phyloP scores from a whole-genome alignment of 2,329 filamentous ascomycete genomes.

The Sarocladium oryzae region DNA sequence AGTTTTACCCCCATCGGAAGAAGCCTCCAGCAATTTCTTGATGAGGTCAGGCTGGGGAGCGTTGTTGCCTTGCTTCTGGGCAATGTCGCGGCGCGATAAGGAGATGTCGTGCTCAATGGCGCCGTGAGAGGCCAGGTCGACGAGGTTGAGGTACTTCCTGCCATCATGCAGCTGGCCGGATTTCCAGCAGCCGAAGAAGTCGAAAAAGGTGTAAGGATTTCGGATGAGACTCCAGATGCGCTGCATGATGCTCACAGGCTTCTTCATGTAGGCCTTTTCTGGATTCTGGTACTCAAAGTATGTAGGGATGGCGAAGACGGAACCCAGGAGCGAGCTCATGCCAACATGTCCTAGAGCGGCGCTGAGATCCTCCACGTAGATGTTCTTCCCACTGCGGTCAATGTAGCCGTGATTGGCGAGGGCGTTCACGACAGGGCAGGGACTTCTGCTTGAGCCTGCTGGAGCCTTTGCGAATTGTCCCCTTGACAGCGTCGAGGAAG shows the following conservation, averaged over 20 bases:
- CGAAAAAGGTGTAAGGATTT: conserved; percentile 10
- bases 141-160: conserved; percentile 10
- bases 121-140: conserved; percentile 10
- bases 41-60: conserved; percentile 9
- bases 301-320: conserved; percentile 5
- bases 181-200: conserved; percentile 11
- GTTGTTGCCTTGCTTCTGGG: conserved; percentile 11
- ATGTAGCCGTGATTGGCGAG: conserved; percentile 38
- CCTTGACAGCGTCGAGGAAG: not conserved
- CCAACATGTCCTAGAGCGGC: conserved; percentile 8
- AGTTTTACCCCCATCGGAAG: conserved; percentile 7
- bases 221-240: conserved; percentile 8
- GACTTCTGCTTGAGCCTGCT: conserved; percentile 11
- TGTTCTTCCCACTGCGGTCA: conserved; percentile 30
- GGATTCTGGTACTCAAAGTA: conserved; percentile 10
- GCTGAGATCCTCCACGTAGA: conserved; percentile 19
- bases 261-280: conserved; percentile 1
- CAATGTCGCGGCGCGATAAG: conserved; percentile 9
- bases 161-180: not conserved
- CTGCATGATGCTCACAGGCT: conserved; percentile 2
- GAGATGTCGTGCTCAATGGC: conserved; percentile 12
- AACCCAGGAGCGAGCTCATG: conserved; percentile 8
- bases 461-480: not conserved
- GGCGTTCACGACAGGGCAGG: conserved; percentile 38
- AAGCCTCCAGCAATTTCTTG: conserved; percentile 5